Evolutionary conservation across 495 filamentous ascomycete genomes (phyloP).

Genomic region (Oidiodendron maius): DNA sequence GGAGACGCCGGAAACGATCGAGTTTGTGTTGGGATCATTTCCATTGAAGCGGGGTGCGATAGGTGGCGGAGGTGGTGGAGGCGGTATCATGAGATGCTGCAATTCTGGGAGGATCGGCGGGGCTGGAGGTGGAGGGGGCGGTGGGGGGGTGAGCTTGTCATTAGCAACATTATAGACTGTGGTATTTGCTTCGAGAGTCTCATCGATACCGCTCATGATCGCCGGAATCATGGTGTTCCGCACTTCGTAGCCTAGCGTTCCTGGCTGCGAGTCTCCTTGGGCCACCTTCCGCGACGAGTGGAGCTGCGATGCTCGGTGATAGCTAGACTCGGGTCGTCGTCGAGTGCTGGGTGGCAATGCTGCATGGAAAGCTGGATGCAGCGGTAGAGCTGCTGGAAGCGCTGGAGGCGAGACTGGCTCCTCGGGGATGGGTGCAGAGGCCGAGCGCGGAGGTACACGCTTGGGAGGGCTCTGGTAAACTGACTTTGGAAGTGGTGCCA

Average conservation of each 20-base stretch:
- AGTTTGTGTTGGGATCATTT: constrained; percentile 42
- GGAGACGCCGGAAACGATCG: constrained; percentile 29
- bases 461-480: constrained; percentile 60
- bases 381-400: constrained; percentile 41
- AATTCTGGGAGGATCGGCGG: constrained; percentile 74
- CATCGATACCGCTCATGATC: constrained; percentile 53
- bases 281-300: constrained; percentile 31
- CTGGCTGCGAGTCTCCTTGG: constrained; percentile 27
- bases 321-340: constrained; percentile 12
- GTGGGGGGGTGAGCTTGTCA: constrained; percentile 42
- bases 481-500: constrained; percentile 48
- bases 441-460: constrained; percentile 54
- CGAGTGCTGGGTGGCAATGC: constrained; percentile 42
- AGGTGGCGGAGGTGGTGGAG: constrained; percentile 63
- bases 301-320: constrained; percentile 14
- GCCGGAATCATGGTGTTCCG: constrained; percentile 13
- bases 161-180: constrained; percentile 23
- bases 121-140: constrained; percentile 38
- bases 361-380: constrained; percentile 53
- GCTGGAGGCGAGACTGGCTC: constrained; percentile 35
- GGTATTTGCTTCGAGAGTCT: constrained; percentile 48
- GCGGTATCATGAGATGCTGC: constrained; percentile 69
- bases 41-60: constrained; percentile 60
- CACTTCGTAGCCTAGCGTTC: constrained; percentile 24
- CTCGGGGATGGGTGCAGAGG: constrained; percentile 68